Conservation (phyloP, 345 rosid genomes). For the Clausena lansium region DNA sequence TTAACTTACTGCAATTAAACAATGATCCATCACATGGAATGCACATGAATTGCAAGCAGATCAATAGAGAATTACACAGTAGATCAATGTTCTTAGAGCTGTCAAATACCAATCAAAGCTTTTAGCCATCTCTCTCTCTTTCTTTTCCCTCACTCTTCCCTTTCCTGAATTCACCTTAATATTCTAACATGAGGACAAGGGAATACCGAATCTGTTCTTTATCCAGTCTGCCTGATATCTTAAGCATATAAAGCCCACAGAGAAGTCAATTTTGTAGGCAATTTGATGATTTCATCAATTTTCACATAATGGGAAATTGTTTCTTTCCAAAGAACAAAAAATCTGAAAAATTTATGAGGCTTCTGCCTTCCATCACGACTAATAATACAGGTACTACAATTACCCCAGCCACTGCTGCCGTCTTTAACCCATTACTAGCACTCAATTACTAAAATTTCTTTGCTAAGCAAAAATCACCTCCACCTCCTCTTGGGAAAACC, state of each 20-base stretch:
- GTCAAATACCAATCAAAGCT: slow-evolving; percentile 5
- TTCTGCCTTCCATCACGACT: neutral
- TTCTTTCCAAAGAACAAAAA: neutral
- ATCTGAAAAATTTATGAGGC: neutral
- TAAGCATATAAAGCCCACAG: too few species aligned
- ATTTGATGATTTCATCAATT: neutral
- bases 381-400: neutral
- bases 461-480: neutral
- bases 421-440: neutral
- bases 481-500: neutral
- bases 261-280: neutral
- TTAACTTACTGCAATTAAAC: slow-evolving; percentile 13
- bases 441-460: neutral
- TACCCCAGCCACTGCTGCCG: neutral
- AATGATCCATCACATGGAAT: slow-evolving; percentile 13
- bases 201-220: neutral
- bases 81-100: slow-evolving; percentile 3
- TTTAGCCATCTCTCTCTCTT: neutral
- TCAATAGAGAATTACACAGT: neutral
- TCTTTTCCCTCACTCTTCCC: neutral
- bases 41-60: slow-evolving; percentile 8
- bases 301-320: neutral
- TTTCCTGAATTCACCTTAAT: neutral
- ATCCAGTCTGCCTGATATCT: neutral
- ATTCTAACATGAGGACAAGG: neutral